phyloP scores from a whole-genome alignment of 768 basidiomycete species.

The Boletellus ananas region DNA sequence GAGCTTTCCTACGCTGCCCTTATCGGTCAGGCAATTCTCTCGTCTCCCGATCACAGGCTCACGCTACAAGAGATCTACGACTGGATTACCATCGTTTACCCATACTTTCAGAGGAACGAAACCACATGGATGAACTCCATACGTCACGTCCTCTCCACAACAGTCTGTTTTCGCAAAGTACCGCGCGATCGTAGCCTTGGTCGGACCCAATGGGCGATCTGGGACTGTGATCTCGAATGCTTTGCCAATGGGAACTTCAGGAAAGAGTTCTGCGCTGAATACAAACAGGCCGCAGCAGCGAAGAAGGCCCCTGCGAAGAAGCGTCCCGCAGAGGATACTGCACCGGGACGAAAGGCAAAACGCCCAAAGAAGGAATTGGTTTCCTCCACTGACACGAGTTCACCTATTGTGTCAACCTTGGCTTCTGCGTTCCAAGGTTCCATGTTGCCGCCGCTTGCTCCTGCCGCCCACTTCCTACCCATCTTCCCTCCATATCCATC shows the following conservation, averaged over 20 bases:
- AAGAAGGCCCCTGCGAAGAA: slow-evolving; percentile 36
- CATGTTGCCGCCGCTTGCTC: slow-evolving; percentile 20
- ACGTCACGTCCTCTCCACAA: slow-evolving; percentile 92
- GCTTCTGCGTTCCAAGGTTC: slow-evolving; percentile 17
- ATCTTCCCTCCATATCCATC: slow-evolving; percentile 56
- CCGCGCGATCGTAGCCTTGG: slow-evolving; percentile 74
- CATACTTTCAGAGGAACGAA: slow-evolving; percentile 89
- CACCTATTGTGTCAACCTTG: slow-evolving; percentile 19
- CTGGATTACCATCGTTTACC: slow-evolving; percentile 92
- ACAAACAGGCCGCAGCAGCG: slow-evolving; percentile 26
- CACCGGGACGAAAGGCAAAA: slow-evolving; percentile 44
- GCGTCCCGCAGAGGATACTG: slow-evolving; percentile 36
- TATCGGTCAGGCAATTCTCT: slow-evolving; percentile 91
- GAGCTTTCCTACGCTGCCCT: slow-evolving; percentile 91
- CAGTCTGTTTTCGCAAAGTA: slow-evolving; percentile 85
- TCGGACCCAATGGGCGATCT: slow-evolving; percentile 85
- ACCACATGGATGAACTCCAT: slow-evolving; percentile 98
- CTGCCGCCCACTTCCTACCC: slow-evolving; percentile 26
- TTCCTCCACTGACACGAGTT: slow-evolving; percentile 23
- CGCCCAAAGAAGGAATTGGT: slow-evolving; percentile 38
- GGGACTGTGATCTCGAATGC: slow-evolving; percentile 75
- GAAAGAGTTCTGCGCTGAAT: slow-evolving; percentile 50
- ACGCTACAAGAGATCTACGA: slow-evolving; percentile 95
- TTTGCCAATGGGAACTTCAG: slow-evolving; percentile 82
- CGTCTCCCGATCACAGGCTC: slow-evolving; percentile 77